Conservation (phyloP, 768 basidiomycete species). For the Chalciporus pseudorubinellus region DNA sequence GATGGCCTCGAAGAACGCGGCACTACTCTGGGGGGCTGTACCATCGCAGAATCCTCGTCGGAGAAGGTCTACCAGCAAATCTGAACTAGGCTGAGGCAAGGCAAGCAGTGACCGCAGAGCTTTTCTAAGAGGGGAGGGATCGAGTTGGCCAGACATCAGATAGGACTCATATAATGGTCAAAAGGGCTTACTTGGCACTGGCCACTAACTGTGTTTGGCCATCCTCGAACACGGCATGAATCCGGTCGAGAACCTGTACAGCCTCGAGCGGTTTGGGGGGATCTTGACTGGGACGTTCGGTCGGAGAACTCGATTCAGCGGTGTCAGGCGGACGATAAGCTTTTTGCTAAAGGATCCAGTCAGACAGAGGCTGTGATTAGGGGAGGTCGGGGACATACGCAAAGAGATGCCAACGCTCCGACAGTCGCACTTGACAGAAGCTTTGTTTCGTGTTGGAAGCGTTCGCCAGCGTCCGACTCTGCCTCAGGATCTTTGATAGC, state of each 20-base stretch:
- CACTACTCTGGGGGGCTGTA: constrained; percentile 52
- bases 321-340: constrained; percentile 69
- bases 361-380: neutral
- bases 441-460: constrained; percentile 67
- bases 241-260: constrained; percentile 54
- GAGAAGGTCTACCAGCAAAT: constrained; percentile 63
- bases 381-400: constrained; percentile 52
- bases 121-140: constrained; percentile 65
- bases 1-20: constrained; percentile 76
- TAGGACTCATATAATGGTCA: constrained; percentile 6
- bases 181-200: constrained; percentile 60
- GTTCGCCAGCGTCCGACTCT: constrained; percentile 51
- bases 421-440: constrained; percentile 77
- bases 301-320: constrained; percentile 55
- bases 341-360: constrained; percentile 54
- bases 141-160: too few species aligned
- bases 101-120: constrained; percentile 68
- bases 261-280: constrained; percentile 53
- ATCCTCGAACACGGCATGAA: constrained; percentile 68
- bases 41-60: constrained; percentile 66
- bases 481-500: constrained; percentile 54
- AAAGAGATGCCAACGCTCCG: constrained; percentile 85
- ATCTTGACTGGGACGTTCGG: constrained; percentile 53
- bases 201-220: constrained; percentile 47
- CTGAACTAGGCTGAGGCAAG: constrained; percentile 51